Conservation (phyloP, 192 early-diverging fungal genomes). For the Backusella psychrophila region DNA sequence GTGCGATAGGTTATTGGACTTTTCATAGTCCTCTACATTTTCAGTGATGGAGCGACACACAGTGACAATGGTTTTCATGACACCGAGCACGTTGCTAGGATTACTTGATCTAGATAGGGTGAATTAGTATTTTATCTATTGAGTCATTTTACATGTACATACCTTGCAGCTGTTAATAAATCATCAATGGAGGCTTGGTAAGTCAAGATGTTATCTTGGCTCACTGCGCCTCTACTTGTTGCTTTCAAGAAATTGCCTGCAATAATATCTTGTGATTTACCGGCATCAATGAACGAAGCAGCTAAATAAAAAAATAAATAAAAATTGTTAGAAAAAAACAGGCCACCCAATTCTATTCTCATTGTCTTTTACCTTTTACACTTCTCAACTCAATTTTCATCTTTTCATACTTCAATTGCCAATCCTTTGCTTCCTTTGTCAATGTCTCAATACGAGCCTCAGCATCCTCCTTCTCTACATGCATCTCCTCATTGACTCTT, state of each 20-base stretch:
- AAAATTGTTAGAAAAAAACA: neutral
- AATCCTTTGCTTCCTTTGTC: slow-evolving; percentile 39
- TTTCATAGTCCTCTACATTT: slow-evolving; percentile 72
- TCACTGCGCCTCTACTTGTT: slow-evolving; percentile 60
- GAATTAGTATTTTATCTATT: neutral
- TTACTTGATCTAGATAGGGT: slow-evolving; percentile 50
- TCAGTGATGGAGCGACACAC: slow-evolving; percentile 84
- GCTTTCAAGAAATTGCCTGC: slow-evolving; percentile 32
- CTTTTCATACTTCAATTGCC: slow-evolving; percentile 52
- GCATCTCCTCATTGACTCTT: slow-evolving; percentile 59
- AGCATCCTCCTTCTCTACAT: slow-evolving; percentile 46
- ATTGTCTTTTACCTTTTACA: slow-evolving; percentile 39
- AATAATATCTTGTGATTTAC: slow-evolving; percentile 19
- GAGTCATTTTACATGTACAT: neutral
- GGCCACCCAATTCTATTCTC: too few species aligned
- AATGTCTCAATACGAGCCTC: slow-evolving; percentile 47
- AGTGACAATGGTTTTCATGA: slow-evolving; percentile 78
- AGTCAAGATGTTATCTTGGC: slow-evolving; percentile 61
- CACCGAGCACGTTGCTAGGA: slow-evolving; percentile 67
- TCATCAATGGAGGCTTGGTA: slow-evolving; percentile 84
- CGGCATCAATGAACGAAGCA: neutral
- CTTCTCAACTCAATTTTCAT: slow-evolving; percentile 47
- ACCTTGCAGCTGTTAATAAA: slow-evolving; percentile 71
- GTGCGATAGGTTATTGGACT: slow-evolving; percentile 38
- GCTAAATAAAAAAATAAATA: neutral